These are phyloP conservation scores for Ceratobasidium sp. DNA, from an alignment of 1,284 basidiomycete species.

Conservation along the genomic window DNA sequence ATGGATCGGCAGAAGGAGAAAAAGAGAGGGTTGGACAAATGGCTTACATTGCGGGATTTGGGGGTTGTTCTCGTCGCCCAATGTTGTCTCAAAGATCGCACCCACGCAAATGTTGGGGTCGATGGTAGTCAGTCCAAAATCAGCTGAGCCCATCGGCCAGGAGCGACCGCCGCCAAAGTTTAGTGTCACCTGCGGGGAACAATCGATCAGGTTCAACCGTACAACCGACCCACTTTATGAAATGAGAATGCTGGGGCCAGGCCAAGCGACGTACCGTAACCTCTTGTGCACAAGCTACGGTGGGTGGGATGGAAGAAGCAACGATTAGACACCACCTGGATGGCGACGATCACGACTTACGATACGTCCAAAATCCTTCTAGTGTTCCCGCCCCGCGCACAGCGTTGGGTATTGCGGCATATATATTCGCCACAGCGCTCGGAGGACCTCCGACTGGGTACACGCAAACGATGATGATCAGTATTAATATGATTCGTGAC, in stretches of 20 bases:
- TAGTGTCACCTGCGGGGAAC: slow-evolving; percentile 14
- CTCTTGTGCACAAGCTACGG: slow-evolving; percentile 19
- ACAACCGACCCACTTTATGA: neutral
- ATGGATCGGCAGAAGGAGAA: neutral
- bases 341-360: slow-evolving; percentile 23
- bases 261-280: slow-evolving; percentile 39
- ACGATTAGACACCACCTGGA: too few relatives aligned
- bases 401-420: slow-evolving; percentile 49
- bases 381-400: slow-evolving; percentile 42
- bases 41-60: slow-evolving; percentile 36
- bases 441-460: slow-evolving; percentile 45
- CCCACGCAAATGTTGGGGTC: slow-evolving; percentile 37
- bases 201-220: slow-evolving; percentile 18
- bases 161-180: slow-evolving; percentile 42
- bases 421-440: slow-evolving; percentile 48
- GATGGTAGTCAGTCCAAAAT: slow-evolving; percentile 38
- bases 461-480: neutral
- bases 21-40: neutral
- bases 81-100: slow-evolving; percentile 49
- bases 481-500: neutral
- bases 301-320: neutral
- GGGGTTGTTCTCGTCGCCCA: slow-evolving; percentile 22
- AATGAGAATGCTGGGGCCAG: neutral
- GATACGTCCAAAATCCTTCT: slow-evolving; percentile 47
- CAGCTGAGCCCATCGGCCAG: slow-evolving; percentile 43